A percentile compares a stretch with the other conserved stretches of the same genome.
These are phyloP conservation scores for Mucor plumbeus DNA, from an alignment of 371 early-diverging fungal species.

Conservation along the genomic window DNA sequence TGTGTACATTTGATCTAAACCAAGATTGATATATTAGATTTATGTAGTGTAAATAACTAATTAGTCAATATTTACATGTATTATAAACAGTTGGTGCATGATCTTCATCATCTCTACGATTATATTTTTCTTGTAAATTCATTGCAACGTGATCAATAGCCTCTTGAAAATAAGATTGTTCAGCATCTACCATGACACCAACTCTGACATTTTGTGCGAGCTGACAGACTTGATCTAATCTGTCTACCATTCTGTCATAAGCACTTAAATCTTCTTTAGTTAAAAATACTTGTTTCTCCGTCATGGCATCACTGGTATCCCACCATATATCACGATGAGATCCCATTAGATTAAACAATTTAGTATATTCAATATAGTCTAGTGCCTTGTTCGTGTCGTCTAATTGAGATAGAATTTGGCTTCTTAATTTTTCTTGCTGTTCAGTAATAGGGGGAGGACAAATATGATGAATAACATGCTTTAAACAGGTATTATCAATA, in stretches of 20 bases:
- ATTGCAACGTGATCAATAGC: slow-evolving; percentile 88
- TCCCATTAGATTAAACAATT: slow-evolving; percentile 38
- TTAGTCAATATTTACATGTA: slow-evolving; percentile 60
- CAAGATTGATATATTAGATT: background rate
- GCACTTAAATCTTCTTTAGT: slow-evolving; percentile 65
- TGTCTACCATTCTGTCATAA: slow-evolving; percentile 68
- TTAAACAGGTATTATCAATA: slow-evolving; percentile 27
- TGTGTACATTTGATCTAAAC: slow-evolving; percentile 89
- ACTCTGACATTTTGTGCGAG: slow-evolving; percentile 69
- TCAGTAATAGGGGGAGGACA: slow-evolving; percentile 27
- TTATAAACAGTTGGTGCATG: slow-evolving; percentile 79
- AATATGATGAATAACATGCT: slow-evolving; percentile 24
- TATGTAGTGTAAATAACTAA: background rate
- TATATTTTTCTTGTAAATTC: slow-evolving; percentile 69
- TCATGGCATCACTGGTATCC: slow-evolving; percentile 19
- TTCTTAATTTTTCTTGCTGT: slow-evolving; percentile 25
- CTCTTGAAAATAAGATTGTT: slow-evolving; percentile 91
- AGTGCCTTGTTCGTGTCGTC: slow-evolving; percentile 14
- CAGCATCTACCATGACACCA: slow-evolving; percentile 90
- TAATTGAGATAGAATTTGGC: slow-evolving; percentile 16
- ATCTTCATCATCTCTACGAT: slow-evolving; percentile 52
- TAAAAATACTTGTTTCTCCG: slow-evolving; percentile 34
- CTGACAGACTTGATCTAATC: slow-evolving; percentile 68
- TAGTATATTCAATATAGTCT: slow-evolving; percentile 30
- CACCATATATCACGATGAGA: slow-evolving; percentile 44